phyloP scores from a whole-genome alignment of 257 asterid species.

The Verbena officinalis region DNA sequence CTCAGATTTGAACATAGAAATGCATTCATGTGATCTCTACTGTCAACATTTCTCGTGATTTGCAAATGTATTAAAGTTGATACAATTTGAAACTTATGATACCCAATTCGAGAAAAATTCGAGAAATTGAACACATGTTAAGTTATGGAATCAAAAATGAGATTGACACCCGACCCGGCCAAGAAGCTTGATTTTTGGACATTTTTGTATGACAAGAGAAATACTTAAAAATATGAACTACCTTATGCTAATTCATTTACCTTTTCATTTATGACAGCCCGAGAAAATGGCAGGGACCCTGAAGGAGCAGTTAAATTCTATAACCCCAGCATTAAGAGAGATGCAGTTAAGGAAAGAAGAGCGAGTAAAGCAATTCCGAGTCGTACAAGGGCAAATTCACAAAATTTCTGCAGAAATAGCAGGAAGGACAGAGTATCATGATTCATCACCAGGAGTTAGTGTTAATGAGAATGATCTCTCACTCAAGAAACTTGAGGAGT shows the following conservation, averaged over 20 bases:
- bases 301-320: slow-evolving; percentile 79
- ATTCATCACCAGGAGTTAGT: slow-evolving; percentile 52
- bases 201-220: slow-evolving; percentile 3
- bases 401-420: slow-evolving; percentile 88
- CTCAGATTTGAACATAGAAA: no score
- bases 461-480: slow-evolving; percentile 84
- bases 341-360: slow-evolving; percentile 88
- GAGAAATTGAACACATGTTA: no score
- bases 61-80: no score
- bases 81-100: no score
- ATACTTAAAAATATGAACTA: slow-evolving; percentile 9
- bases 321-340: slow-evolving; percentile 83
- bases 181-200: slow-evolving; percentile 8
- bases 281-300: slow-evolving; percentile 92
- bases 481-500: slow-evolving; percentile 76
- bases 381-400: slow-evolving; percentile 77
- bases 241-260: slow-evolving; percentile 25
- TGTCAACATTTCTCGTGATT: no score
- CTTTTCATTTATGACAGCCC: slow-evolving; percentile 58
- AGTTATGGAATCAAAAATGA: no score
- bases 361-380: slow-evolving; percentile 77
- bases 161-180: no score
- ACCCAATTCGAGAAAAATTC: no score
- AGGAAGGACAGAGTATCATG: slow-evolving; percentile 73
- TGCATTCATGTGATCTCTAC: no score